phyloP scores from a whole-genome alignment of 1,139 yeast species.

The Hemisphaericaspora lyxosophila region DNA sequence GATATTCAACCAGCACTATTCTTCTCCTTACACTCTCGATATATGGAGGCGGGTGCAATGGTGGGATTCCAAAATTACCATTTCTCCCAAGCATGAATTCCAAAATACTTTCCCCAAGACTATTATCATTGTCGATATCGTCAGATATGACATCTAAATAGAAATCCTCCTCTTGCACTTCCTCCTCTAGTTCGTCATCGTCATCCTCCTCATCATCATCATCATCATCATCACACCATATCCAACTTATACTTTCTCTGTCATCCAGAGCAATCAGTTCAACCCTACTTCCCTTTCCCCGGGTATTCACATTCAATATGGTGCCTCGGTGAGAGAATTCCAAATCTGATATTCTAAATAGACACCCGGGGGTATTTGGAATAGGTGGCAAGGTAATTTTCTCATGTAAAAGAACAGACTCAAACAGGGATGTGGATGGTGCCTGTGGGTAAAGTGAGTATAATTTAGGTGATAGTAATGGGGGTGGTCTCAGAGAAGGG shows the following conservation, averaged over 20 bases:
- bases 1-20: no score
- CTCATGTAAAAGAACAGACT: no score
- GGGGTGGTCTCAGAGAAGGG: background rate
- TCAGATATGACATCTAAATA: constrained; percentile 8
- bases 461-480: background rate
- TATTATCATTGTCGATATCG: background rate
- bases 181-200: background rate
- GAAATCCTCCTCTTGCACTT: constrained; percentile 1
- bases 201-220: background rate
- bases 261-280: background rate
- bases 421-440: background rate
- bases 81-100: no score
- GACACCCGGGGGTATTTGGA: background rate
- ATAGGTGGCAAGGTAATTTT: no score
- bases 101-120: background rate
- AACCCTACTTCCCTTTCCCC: background rate
- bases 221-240: background rate
- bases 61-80: background rate
- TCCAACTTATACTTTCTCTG: background rate
- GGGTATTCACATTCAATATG: constrained; percentile 4
- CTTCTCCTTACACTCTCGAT: background rate
- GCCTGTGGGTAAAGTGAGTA: no score
- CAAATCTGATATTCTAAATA: constrained; percentile 4
- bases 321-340: constrained; percentile 11
- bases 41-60: background rate